Evolutionary conservation across 2,329 filamentous ascomycete genomes (phyloP).

Genomic region (Colletotrichum filicis): DNA sequence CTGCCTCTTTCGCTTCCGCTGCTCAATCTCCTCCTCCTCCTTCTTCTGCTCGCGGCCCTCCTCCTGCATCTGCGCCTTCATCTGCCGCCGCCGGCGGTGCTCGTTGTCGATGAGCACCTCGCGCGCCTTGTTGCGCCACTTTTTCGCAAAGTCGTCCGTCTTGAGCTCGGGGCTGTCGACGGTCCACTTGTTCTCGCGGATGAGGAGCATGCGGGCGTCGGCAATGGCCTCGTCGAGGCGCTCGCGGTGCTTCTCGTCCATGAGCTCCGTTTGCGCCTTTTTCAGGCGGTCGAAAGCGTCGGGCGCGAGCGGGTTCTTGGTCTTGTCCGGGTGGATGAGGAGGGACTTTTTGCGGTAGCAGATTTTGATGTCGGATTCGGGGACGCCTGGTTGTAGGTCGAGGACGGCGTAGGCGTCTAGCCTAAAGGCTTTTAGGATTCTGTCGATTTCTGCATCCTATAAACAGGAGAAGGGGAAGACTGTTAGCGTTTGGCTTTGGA

Average conservation of each 20-base stretch:
- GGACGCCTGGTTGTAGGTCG: conserved; percentile 93
- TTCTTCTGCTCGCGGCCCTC: conserved; percentile 90
- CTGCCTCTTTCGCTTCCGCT: conserved; percentile 86
- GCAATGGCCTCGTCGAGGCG: conserved; percentile 94
- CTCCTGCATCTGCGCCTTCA: conserved; percentile 96
- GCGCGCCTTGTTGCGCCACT: conserved; percentile 92
- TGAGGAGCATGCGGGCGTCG: conserved; percentile 93
- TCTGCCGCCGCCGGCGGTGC: conserved; percentile 81
- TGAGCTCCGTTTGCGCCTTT: conserved; percentile 89
- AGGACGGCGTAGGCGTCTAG: conserved; percentile 87
- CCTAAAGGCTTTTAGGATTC: conserved; percentile 90
- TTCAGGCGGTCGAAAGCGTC: conserved; percentile 97
- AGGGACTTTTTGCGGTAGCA: conserved; percentile 98
- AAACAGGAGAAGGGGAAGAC: rapidly evolving
- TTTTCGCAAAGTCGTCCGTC: conserved; percentile 82
- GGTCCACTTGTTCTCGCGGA: conserved; percentile 94
- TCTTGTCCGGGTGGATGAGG: conserved; percentile 98
- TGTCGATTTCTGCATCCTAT: conserved; percentile 94
- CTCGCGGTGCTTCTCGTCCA: conserved; percentile 92
- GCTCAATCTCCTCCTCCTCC: conserved; percentile 85
- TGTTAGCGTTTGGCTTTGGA: background rate
- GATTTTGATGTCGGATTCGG: conserved; percentile 95
- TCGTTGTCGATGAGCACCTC: conserved; percentile 95
- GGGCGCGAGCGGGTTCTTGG: conserved; percentile 87
- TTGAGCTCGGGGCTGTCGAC: conserved; percentile 88